Evolutionary conservation across 768 basidiomycete genomes (phyloP).

Genomic region (Tylopilus plumbeoviolaceoides): DNA sequence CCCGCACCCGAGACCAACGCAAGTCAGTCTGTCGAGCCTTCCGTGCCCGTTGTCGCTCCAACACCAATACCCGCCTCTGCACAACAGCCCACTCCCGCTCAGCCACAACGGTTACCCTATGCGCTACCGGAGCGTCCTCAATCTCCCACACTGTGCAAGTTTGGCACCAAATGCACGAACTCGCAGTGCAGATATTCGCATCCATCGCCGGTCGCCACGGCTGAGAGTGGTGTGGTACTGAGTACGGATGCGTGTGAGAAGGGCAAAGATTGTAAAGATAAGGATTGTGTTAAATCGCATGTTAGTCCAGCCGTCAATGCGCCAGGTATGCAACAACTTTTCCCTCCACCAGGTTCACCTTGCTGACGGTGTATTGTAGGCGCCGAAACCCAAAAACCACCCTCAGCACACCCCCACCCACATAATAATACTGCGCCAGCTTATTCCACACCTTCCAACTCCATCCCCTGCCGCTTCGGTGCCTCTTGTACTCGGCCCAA

Average conservation of each 20-base stretch:
- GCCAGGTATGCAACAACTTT: slow-evolving; percentile 39
- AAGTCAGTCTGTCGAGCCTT: slow-evolving; percentile 6
- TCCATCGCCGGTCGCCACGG: slow-evolving; percentile 94
- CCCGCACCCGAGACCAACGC: slow-evolving; percentile 10
- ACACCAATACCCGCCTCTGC: slow-evolving; percentile 25
- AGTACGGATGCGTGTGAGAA: slow-evolving; percentile 92
- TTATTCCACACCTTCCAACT: slow-evolving; percentile 27
- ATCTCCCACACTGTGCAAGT: slow-evolving; percentile 93
- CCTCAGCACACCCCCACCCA: slow-evolving; percentile 34
- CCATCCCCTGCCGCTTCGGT: slow-evolving; percentile 64
- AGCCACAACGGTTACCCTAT: slow-evolving; percentile 42
- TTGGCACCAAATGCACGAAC: slow-evolving; percentile 86
- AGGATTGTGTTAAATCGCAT: slow-evolving; percentile 90
- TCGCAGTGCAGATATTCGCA: slow-evolving; percentile 88
- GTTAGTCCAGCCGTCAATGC: slow-evolving; percentile 81
- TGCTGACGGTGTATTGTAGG: slow-evolving; percentile 21
- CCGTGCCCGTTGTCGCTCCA: slow-evolving; percentile 23
- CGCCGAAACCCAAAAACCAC: slow-evolving; percentile 33
- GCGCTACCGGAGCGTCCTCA: slow-evolving; percentile 73
- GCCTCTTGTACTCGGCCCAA: slow-evolving; percentile 62
- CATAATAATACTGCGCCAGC: slow-evolving; percentile 27
- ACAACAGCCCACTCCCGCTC: slow-evolving; percentile 9
- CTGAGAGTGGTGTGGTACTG: slow-evolving; percentile 91
- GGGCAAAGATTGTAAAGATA: slow-evolving; percentile 85
- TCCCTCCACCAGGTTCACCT: neutral